phyloP scores from a whole-genome alignment of 768 basidiomycete species.

The Thelephora aurantiotincta region DNA sequence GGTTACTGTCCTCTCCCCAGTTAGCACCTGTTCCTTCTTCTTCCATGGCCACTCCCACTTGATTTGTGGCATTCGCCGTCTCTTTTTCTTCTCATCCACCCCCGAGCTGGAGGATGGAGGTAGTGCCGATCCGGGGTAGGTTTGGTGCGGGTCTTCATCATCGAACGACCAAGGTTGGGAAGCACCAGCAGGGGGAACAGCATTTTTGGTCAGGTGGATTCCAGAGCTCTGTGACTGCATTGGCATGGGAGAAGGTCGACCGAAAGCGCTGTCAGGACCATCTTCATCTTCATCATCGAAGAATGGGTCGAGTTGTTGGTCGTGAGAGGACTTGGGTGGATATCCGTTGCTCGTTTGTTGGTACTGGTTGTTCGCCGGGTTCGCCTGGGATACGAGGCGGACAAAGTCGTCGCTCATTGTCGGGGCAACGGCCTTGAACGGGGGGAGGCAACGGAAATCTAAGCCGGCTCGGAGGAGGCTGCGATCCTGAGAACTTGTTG shows the following conservation, averaged over 20 bases:
- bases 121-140: conserved; percentile 21
- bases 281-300: conserved; percentile 63
- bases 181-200: conserved; percentile 45
- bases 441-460: no score
- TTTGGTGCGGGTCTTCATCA: conserved; percentile 31
- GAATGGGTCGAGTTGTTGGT: conserved; percentile 59
- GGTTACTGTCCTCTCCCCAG: conserved; percentile 67
- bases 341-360: conserved; percentile 41
- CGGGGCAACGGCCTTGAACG: neutral
- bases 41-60: conserved; percentile 81
- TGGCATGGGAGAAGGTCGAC: conserved; percentile 25
- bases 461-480: no score
- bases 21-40: conserved; percentile 48
- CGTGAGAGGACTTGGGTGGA: conserved; percentile 37
- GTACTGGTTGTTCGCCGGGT: conserved; percentile 44
- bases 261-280: conserved; percentile 54
- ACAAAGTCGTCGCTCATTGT: conserved; percentile 63
- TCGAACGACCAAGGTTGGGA: conserved; percentile 68
- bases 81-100: conserved; percentile 9
- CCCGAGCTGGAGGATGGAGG: conserved; percentile 21
- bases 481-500: no score
- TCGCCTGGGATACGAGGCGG: conserved; percentile 56
- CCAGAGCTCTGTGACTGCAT: conserved; percentile 33
- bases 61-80: conserved; percentile 10
- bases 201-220: conserved; percentile 42